Evolutionary conservation across 805 yeast genomes (phyloP).

Genomic region (Huiozyma naganishii): DNA sequence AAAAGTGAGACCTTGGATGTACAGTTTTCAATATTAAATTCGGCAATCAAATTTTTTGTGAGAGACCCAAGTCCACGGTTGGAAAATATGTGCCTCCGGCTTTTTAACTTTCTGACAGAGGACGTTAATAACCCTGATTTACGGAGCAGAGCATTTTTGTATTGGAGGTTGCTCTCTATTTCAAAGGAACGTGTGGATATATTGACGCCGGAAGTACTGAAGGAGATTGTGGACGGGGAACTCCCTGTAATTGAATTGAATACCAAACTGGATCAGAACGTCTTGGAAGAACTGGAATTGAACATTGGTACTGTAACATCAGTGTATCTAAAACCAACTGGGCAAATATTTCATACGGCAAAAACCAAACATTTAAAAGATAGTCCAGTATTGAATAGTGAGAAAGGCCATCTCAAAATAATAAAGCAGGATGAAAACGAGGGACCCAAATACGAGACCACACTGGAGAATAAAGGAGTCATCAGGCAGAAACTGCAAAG

Average conservation of each 20-base stretch:
- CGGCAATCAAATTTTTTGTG: slow-evolving; percentile 59
- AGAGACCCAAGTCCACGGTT: slow-evolving; percentile 40
- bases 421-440: not conserved
- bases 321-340: slow-evolving; percentile 72
- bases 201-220: slow-evolving; percentile 30
- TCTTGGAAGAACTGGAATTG: slow-evolving; percentile 72
- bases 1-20: slow-evolving; percentile 61
- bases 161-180: slow-evolving; percentile 66
- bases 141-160: slow-evolving; percentile 74
- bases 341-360: slow-evolving; percentile 63
- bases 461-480: not conserved
- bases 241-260: slow-evolving; percentile 59
- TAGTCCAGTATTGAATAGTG: slow-evolving; percentile 37
- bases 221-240: slow-evolving; percentile 46
- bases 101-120: slow-evolving; percentile 62
- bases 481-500: not conserved
- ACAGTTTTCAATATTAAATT: slow-evolving; percentile 62
- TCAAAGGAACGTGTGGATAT: slow-evolving; percentile 25
- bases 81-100: slow-evolving; percentile 44
- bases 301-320: slow-evolving; percentile 77
- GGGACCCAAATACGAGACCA: not conserved
- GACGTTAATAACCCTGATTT: slow-evolving; percentile 73
- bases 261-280: slow-evolving; percentile 56
- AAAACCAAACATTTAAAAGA: slow-evolving; percentile 38
- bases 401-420: slow-evolving; percentile 12